These are phyloP conservation scores for Brasilioporus rufonigricans DNA, from an alignment of 768 basidiomycete species.

Conservation along the genomic window DNA sequence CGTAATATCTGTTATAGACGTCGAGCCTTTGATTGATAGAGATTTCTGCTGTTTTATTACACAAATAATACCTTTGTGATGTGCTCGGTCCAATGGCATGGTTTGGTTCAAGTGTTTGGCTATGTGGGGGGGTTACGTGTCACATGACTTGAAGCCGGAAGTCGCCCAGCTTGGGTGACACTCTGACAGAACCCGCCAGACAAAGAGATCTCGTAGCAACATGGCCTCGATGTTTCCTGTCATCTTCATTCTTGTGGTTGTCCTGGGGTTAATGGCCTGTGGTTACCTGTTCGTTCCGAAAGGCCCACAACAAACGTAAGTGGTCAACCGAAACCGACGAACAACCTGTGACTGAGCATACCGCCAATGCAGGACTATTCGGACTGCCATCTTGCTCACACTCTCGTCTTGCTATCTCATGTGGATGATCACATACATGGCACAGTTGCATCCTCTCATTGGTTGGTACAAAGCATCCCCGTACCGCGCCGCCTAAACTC, in stretches of 20 bases:
- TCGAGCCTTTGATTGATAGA: conserved; percentile 49
- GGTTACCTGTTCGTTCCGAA: conserved; percentile 76
- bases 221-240: conserved; percentile 77
- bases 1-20: conserved; percentile 65
- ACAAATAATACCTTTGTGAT: background rate
- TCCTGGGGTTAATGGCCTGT: conserved; percentile 59
- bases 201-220: conserved; percentile 5
- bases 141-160: conserved; percentile 8
- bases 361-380: conserved; percentile 60
- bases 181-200: background rate
- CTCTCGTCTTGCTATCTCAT: conserved; percentile 87
- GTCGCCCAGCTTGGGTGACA: background rate
- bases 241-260: conserved; percentile 61
- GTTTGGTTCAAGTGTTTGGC: background rate
- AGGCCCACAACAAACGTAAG: conserved; percentile 88
- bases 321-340: conserved; percentile 11
- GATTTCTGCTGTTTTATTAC: conserved; percentile 1
- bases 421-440: conserved; percentile 98
- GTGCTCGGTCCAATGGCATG: background rate
- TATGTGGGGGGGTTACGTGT: background rate
- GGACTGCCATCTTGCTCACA: conserved; percentile 76
- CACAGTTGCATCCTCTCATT: conserved; percentile 89
- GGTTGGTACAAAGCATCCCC: conserved; percentile 44
- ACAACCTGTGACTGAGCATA: background rate
- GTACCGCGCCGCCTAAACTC: background rate